phyloP scores from a whole-genome alignment of 2,329 filamentous ascomycete species.

The Aspergillus pseudonomiae region DNA sequence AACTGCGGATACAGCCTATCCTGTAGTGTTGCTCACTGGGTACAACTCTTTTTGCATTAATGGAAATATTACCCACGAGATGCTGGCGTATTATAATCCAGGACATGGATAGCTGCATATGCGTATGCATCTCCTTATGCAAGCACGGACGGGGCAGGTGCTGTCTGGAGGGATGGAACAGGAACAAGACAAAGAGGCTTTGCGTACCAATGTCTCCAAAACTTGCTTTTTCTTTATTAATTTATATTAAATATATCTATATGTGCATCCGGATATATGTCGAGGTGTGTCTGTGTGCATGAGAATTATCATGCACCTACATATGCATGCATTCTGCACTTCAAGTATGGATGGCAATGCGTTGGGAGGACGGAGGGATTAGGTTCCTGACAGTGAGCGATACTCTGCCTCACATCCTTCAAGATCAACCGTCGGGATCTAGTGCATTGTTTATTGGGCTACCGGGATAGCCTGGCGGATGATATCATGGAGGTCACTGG shows the following conservation, averaged over 20 bases:
- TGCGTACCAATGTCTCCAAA: not conserved
- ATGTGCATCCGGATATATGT: not conserved
- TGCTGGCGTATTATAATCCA: conserved; percentile 1
- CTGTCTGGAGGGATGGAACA: too few species aligned
- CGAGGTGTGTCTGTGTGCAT: too few species aligned
- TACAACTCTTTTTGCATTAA: not conserved
- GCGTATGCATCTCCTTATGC: conserved; percentile 1
- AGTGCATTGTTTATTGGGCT: not conserved
- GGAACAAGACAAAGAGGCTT: too few species aligned
- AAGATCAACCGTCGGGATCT: not conserved
- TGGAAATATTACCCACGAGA: not conserved
- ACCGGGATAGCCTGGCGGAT: not conserved
- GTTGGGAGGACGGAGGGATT: not conserved
- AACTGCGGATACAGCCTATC: conserved; percentile 1
- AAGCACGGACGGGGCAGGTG: conserved; percentile 4
- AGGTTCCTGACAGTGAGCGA: not conserved
- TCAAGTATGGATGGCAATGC: too few species aligned
- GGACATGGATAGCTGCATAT: conserved; percentile 11
- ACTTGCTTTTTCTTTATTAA: not conserved
- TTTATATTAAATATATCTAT: not conserved
- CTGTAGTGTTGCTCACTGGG: not conserved
- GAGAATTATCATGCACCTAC: too few species aligned
- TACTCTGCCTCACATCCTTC: not conserved
- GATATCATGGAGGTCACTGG: conserved; percentile 1
- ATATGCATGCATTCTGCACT: too few species aligned